phyloP scores from a whole-genome alignment of 495 filamentous ascomycete genomes.

The Jackrogersella multiformis region DNA sequence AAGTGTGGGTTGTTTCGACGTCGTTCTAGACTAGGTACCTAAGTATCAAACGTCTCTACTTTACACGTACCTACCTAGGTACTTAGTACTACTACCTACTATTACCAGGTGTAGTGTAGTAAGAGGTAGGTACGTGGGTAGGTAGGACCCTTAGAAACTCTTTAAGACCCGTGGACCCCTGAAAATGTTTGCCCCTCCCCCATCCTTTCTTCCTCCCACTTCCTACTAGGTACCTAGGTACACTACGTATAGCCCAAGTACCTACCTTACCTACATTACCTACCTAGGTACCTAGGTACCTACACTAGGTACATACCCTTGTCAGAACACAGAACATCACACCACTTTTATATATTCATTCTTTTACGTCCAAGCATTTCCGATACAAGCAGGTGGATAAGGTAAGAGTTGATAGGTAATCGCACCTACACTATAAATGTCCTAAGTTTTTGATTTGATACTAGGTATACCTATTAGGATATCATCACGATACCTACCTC shows the following conservation, averaged over 20 bases:
- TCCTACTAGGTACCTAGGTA: background rate
- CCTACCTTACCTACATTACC: background rate
- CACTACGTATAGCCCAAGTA: too few relatives aligned
- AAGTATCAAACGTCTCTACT: too few relatives aligned
- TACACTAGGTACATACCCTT: constrained; percentile 1
- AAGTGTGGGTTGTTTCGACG: constrained; percentile 36
- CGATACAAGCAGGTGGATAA: constrained; percentile 22
- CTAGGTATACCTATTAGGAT: too few relatives aligned
- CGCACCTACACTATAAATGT: too few relatives aligned
- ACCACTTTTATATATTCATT: constrained; percentile 21
- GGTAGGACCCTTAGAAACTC: too few relatives aligned
- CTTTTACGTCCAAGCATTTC: background rate
- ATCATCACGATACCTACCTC: too few relatives aligned
- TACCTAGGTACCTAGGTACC: too few relatives aligned
- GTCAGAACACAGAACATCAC: constrained; percentile 28
- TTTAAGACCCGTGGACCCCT: too few relatives aligned
- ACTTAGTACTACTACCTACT: too few relatives aligned
- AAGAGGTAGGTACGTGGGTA: background rate
- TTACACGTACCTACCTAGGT: too few relatives aligned
- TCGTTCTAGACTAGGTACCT: constrained; percentile 31
- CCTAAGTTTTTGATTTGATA: too few relatives aligned
- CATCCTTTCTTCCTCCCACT: constrained; percentile 3
- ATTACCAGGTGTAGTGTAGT: too few relatives aligned
- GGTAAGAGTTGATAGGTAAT: constrained; percentile 1
- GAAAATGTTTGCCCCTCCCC: constrained; percentile 27